Evolutionary conservation across 2,329 filamentous ascomycete species (phyloP), one percentile per base, ranked within the genome.

Genomic region (Parascedosporium putredinis): DNA sequence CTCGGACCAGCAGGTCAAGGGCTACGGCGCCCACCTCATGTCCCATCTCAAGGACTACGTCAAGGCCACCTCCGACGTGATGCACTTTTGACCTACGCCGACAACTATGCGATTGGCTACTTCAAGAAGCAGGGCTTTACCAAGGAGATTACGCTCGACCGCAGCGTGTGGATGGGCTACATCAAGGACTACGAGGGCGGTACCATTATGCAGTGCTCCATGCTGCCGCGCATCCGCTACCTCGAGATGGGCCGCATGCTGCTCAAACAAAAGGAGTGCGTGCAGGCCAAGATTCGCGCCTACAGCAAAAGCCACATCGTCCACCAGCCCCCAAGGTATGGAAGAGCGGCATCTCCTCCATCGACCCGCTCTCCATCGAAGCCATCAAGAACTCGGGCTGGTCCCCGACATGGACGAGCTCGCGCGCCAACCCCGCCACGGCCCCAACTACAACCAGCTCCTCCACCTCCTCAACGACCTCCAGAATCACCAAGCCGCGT

Each of bases 91-190:
- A 98, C 93, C 1, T 98, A 98, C 61, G 93, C 93, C 55, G 93
- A 98, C 66, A 98, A 98, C 66, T 97, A 97, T 62, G 93, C 93
- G 34, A 98, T 95, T 56, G 93, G 93, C 9, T 98, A 97, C 66
- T 98, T 98, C 68, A 95, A 97, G 67, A 98, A 98, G 64, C 93
- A 98, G 64, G 93, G 93, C 0, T 98, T 98, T 62, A 97, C 93
- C 2, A 98, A 98, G 64, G 91, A 98, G 59, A 97, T 98, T 55
- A 95, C 90, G 0, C 79, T 98, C 1, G 86, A 93, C 52, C 86
- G 83, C 59, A 82, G 84, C 2, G 83, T 88, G 3, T 98, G 93
- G 93, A 97, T 97, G 93, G 93, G 93, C 2, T 98, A 97, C 60
- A 98, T 98, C 72, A 98, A 98, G 64, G 93, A 98, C 64, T 98